These are phyloP conservation scores for Trypanosoma conorhini DNA, from an alignment of 208 protist species.

Conservation along the genomic window DNA sequence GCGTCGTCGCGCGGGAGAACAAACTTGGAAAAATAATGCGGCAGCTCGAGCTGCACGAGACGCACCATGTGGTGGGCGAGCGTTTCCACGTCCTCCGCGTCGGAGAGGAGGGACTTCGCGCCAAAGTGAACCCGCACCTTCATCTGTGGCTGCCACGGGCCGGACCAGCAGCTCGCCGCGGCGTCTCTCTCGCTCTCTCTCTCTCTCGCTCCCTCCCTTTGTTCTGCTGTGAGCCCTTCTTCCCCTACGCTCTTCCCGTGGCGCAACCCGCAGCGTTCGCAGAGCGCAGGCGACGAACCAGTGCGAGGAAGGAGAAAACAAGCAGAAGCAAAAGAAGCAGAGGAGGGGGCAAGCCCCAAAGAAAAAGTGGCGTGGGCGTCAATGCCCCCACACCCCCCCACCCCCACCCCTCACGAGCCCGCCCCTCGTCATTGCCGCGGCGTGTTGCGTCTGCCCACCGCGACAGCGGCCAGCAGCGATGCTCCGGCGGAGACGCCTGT, in stretches of 20 bases:
- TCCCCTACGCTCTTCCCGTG: not conserved
- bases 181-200: not conserved
- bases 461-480: no score
- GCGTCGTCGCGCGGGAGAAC: not conserved
- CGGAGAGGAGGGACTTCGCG: not conserved
- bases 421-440: no score
- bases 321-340: not conserved
- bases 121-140: conserved; percentile 12
- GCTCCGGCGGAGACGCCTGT: no score
- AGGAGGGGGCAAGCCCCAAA: not conserved
- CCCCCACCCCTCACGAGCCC: no score
- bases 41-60: conserved; percentile 14
- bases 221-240: not conserved
- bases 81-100: conserved; percentile 2
- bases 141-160: not conserved
- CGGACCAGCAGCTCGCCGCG: not conserved
- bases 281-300: not conserved
- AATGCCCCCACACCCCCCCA: no score
- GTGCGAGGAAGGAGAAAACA: not conserved
- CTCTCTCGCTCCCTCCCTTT: not conserved
- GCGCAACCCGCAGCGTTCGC: not conserved
- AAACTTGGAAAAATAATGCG: not conserved
- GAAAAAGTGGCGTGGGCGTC: not conserved
- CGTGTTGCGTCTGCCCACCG: no score
- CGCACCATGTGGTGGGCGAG: conserved; percentile 6